Base-by-base conservation (phyloP, 495 filamentous ascomycete genomes). In the Sabuloglossum arenarium region DNA sequence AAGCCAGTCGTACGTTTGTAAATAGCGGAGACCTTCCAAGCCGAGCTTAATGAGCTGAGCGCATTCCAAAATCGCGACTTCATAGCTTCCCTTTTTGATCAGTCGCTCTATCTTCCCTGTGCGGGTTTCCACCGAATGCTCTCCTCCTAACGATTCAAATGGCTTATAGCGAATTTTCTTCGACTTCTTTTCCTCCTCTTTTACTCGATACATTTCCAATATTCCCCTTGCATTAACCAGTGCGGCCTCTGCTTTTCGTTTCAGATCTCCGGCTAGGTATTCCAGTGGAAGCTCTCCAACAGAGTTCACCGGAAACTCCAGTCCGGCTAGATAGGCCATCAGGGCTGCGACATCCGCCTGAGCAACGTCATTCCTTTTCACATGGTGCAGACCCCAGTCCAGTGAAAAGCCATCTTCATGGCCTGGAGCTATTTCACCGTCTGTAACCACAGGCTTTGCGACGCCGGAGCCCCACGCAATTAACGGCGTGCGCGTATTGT, bases 1-100 rank as follows among this genome's bases (percentile, higher is more conserved):
- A n/a, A 97, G 74, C 93, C 93, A 99, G 68, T 99, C 91, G 60
- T 87, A 87, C 0, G 87, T 97, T 65, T 99, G 93, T 29, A 97
- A 75, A 64, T 99, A 99, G 42, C 91, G 78, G 42, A 99, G 73
- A 24, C 93, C 93, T 56, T 86, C 79, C 1, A 97, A 74, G 5
- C 82, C 85, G 19, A 81, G 67, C 56, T 82, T 77, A 56, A 96
- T 82, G 12, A 97, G 70, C 6, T 81, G 78, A 12, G 80, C 78
- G 11, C 84, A 86, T 56, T 83, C 74, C 53, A 73, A 67, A 61
- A 97, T 94, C 0, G 88, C 85, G 58, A 79, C 74, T 46, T 88
- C 77, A 56, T 81, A 83, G 16, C 73, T 67, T 8, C 78, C 82
- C 23, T 68, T 66, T 21, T 80, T 74, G 56, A 96, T 93, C 32